phyloP scores from a whole-genome alignment of 2,329 filamentous ascomycete species.

The Monosporascus ibericus region DNA sequence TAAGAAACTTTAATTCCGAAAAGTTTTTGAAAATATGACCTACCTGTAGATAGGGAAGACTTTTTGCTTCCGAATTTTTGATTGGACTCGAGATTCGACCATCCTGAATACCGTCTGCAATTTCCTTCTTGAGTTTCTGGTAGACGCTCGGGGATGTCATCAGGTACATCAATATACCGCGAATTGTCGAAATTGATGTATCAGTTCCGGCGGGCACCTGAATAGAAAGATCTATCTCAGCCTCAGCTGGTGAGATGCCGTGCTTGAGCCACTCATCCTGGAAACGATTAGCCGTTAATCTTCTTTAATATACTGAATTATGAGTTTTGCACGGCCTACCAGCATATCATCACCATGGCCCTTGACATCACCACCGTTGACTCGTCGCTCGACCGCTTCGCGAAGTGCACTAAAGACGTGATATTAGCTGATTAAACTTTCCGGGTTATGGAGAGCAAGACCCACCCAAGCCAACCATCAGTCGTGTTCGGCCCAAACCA shows the following conservation, averaged over 20 bases:
- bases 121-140: conserved; percentile 14
- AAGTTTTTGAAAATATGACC: background rate
- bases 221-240: conserved; percentile 18
- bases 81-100: conserved; percentile 18
- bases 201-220: conserved; percentile 18
- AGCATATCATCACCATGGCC: conserved; percentile 12
- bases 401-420: conserved; percentile 10
- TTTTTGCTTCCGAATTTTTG: conserved; percentile 15
- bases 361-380: conserved; percentile 3
- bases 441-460: too few relatives aligned
- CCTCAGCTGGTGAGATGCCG: conserved; percentile 16
- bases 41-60: conserved; percentile 20
- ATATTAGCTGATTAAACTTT: too few relatives aligned
- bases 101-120: conserved; percentile 7
- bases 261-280: conserved; percentile 21
- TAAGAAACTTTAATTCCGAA: too few relatives aligned
- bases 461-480: conserved; percentile 13
- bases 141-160: conserved; percentile 13
- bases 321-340: conserved; percentile 8
- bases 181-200: conserved; percentile 16
- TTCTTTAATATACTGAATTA: too few relatives aligned
- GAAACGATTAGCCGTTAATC: background rate
- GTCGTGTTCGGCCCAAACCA: conserved; percentile 16
- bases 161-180: conserved; percentile 14
- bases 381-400: conserved; percentile 12